Conservation (phyloP, 495 filamentous ascomycete species). For the Pyronema domesticum region DNA sequence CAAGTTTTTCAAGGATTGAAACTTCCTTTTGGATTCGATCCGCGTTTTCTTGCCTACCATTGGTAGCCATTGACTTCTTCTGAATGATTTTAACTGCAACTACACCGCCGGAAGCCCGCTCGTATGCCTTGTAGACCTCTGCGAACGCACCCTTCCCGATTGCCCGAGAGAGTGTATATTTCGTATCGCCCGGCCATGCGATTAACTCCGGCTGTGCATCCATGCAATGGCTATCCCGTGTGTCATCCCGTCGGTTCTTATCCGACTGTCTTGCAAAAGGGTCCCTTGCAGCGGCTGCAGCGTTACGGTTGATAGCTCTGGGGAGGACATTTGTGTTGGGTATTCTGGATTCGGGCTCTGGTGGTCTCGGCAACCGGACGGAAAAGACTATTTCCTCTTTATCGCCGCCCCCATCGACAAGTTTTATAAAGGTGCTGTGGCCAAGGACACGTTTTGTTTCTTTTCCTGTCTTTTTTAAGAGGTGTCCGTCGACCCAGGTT, state of each 20-base stretch:
- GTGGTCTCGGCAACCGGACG: no score
- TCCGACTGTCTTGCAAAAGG: no score
- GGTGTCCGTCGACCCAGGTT: slow-evolving; percentile 58
- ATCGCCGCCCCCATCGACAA: no score
- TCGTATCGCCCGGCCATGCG: slow-evolving; percentile 63
- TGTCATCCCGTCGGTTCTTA: neutral
- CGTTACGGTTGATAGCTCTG: neutral
- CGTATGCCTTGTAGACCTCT: slow-evolving; percentile 69
- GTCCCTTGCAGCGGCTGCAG: no score
- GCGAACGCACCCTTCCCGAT: slow-evolving; percentile 92
- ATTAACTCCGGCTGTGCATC: slow-evolving; percentile 2
- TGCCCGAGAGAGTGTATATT: slow-evolving; percentile 61
- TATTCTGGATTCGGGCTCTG: no score
- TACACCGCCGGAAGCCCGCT: slow-evolving; percentile 56
- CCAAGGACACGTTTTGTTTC: slow-evolving; percentile 43
- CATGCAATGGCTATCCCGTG: slow-evolving; percentile 8
- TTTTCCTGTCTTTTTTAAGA: slow-evolving; percentile 31
- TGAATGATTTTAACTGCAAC: slow-evolving; percentile 86
- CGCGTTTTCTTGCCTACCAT: slow-evolving; percentile 49
- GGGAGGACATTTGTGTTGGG: neutral
- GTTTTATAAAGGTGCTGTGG: slow-evolving; percentile 29
- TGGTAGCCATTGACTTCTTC: slow-evolving; percentile 70
- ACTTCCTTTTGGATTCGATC: slow-evolving; percentile 75
- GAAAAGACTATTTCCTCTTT: no score
- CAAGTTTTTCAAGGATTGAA: slow-evolving; percentile 68